Evolutionary conservation across 148 eudicot species (phyloP).

Genomic region (Fallopia convolvulus): DNA sequence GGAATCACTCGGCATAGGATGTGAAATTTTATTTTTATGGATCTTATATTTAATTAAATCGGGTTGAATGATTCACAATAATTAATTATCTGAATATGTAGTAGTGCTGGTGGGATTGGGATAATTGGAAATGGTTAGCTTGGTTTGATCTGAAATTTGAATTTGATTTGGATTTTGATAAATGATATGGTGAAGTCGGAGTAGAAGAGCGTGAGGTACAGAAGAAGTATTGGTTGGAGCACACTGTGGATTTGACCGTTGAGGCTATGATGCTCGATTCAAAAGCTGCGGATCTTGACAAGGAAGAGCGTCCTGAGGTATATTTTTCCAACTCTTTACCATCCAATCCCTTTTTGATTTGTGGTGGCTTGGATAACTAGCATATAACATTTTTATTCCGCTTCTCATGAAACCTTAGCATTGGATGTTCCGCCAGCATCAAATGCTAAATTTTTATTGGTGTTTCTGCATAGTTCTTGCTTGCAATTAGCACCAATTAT

Average conservation of each 20-base stretch:
- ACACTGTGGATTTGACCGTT: conserved; percentile 72
- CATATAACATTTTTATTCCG: not conserved
- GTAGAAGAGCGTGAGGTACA: conserved; percentile 66
- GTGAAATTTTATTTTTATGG: not conserved
- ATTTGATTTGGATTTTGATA: not conserved
- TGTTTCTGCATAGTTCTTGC: not conserved
- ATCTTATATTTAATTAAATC: not conserved
- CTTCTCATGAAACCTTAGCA: not conserved
- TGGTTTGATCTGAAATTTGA: not conserved
- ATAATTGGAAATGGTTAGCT: not conserved
- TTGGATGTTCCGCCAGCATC: not conserved
- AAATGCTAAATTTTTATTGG: not conserved
- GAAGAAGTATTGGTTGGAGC: conserved; percentile 93
- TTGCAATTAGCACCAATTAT: not conserved
- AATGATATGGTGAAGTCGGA: not conserved
- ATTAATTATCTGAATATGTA: not conserved
- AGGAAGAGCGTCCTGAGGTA: conserved; percentile 98
- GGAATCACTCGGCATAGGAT: not conserved
- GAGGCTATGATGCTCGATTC: conserved; percentile 99
- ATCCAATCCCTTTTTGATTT: not conserved
- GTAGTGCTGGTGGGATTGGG: not conserved
- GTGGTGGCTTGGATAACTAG: not conserved
- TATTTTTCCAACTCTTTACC: not conserved
- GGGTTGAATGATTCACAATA: not conserved
- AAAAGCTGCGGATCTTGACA: conserved; percentile 89